A percentile compares a stretch with the other conserved stretches of the same genome.
phyloP scores from a whole-genome alignment of 768 basidiomycete genomes.

The Hydnum rufescens region DNA sequence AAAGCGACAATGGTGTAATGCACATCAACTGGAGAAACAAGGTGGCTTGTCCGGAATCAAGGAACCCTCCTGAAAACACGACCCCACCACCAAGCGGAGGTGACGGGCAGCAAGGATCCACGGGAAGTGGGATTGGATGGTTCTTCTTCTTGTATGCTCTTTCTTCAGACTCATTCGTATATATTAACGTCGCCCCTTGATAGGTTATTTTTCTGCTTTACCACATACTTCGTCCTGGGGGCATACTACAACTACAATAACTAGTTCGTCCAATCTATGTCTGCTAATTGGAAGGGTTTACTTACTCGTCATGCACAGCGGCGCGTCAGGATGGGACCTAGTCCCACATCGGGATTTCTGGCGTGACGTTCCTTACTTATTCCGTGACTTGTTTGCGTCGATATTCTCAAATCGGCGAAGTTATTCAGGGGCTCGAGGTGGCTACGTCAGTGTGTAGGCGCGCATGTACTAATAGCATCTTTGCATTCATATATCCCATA shows the following conservation, averaged over 20 bases:
- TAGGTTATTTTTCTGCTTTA: conserved; percentile 45
- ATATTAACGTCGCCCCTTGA: neutral
- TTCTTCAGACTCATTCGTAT: neutral
- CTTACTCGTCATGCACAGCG: conserved; percentile 15
- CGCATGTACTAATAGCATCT: too few relatives aligned
- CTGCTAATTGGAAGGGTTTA: neutral
- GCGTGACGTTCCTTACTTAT: conserved; percentile 75
- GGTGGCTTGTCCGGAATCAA: neutral
- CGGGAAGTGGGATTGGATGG: conserved; percentile 67
- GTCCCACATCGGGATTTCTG: conserved; percentile 84
- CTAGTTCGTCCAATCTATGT: conserved; percentile 21
- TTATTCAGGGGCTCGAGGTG: conserved; percentile 30
- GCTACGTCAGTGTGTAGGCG: conserved; percentile 13
- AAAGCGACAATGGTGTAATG: conserved; percentile 24
- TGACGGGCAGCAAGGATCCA: conserved; percentile 13
- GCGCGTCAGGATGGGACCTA: conserved; percentile 61
- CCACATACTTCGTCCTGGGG: conserved; percentile 55
- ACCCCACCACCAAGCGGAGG: conserved; percentile 13
- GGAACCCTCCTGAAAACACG: conserved; percentile 12
- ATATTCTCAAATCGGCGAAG: conserved; percentile 33
- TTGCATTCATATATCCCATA: too few relatives aligned
- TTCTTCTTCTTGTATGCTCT: conserved; percentile 62
- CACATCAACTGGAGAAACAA: neutral
- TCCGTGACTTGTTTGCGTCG: conserved; percentile 57
- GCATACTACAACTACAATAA: conserved; percentile 78